Conservation (phyloP, 2,329 filamentous ascomycete species). For the Cadophora luteo-olivacea region DNA sequence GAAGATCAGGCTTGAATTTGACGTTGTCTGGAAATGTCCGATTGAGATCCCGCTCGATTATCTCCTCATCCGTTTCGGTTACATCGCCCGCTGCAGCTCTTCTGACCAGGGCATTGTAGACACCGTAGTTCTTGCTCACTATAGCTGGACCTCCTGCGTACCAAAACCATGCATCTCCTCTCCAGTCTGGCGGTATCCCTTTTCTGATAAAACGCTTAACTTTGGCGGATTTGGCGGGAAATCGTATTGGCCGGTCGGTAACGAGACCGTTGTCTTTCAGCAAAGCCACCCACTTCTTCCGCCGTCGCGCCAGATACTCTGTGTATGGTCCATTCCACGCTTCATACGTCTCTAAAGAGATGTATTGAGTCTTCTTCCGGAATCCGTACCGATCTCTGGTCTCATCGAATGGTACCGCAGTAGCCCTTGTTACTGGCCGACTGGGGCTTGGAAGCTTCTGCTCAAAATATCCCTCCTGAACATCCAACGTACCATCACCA, state of each 20-base stretch:
- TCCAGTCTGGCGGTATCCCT: conserved; percentile 91
- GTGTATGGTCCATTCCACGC: conserved; percentile 79
- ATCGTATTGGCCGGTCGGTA: conserved; percentile 74
- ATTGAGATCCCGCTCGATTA: conserved; percentile 92
- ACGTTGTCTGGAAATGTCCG: conserved; percentile 95
- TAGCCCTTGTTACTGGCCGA: conserved; percentile 30
- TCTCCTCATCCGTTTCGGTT: conserved; percentile 79
- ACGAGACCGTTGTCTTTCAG: conserved; percentile 78
- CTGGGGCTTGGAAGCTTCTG: conserved; percentile 17
- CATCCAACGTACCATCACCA: conserved; percentile 24
- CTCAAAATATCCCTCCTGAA: conserved; percentile 31
- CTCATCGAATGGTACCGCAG: conserved; percentile 32
- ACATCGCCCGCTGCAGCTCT: conserved; percentile 66
- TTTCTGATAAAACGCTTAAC: conserved; percentile 91
- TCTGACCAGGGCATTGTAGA: conserved; percentile 74
- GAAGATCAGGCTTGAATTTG: conserved; percentile 74
- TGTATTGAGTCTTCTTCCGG: conserved; percentile 83
- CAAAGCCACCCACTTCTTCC: conserved; percentile 81
- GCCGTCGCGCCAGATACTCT: conserved; percentile 74
- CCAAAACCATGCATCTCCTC: conserved; percentile 96
- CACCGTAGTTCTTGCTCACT: conserved; percentile 74
- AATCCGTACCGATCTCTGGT: conserved; percentile 87
- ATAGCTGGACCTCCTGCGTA: conserved; percentile 88
- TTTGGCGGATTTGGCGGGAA: conserved; percentile 81
- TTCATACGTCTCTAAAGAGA: conserved; percentile 80